Percentiles rank a stretch among this genome's conserved stretches.
phyloP scores from a whole-genome alignment of 352 stramenopile genomes.

The Thraustochytrium striatum region DNA sequence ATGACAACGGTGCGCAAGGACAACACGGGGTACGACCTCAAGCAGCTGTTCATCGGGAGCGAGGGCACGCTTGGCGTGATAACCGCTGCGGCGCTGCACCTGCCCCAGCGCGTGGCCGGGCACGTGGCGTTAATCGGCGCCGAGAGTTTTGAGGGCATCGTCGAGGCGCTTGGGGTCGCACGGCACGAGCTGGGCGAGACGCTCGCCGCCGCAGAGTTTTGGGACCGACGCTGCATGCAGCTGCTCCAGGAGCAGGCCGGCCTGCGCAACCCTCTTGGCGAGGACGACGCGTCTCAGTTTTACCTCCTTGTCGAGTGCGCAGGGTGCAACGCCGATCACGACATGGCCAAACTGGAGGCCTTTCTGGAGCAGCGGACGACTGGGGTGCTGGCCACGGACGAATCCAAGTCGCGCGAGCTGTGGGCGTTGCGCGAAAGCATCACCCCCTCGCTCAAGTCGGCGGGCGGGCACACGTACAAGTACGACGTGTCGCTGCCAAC shows the following conservation, averaged over 20 bases:
- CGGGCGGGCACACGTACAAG: constrained; percentile 89
- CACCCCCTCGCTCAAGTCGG: constrained; percentile 70
- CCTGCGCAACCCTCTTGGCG: constrained; percentile 8
- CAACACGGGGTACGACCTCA: constrained; percentile 94
- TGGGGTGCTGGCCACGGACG: constrained; percentile 85
- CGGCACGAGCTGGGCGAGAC: constrained; percentile 84
- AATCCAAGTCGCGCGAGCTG: constrained; percentile 77
- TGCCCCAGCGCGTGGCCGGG: constrained; percentile 65
- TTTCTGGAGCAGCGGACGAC: constrained; percentile 73
- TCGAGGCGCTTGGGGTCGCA: constrained; percentile 66
- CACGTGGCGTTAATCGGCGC: constrained; percentile 85
- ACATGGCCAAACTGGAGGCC: constrained; percentile 80
- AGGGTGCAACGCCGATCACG: constrained; percentile 78
- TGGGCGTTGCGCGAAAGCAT: constrained; percentile 91
- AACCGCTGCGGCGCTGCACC: constrained; percentile 79
- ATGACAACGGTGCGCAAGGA: constrained; percentile 85
- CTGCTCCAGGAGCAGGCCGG: constrained; percentile 63
- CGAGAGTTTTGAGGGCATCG: constrained; percentile 74
- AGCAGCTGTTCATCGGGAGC: constrained; percentile 92
- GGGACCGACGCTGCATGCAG: constrained; percentile 81
- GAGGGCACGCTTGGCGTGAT: constrained; percentile 93
- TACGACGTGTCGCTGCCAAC: constrained; percentile 93
- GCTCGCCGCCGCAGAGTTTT: constrained; percentile 90
- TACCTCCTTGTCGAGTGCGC: constrained; percentile 94
- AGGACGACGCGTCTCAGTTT: constrained; percentile 64